A percentile compares a stretch with the other conserved stretches of the same genome.
phyloP scores from a whole-genome alignment of 345 rosid species.

The Melaleuca alternifolia region DNA sequence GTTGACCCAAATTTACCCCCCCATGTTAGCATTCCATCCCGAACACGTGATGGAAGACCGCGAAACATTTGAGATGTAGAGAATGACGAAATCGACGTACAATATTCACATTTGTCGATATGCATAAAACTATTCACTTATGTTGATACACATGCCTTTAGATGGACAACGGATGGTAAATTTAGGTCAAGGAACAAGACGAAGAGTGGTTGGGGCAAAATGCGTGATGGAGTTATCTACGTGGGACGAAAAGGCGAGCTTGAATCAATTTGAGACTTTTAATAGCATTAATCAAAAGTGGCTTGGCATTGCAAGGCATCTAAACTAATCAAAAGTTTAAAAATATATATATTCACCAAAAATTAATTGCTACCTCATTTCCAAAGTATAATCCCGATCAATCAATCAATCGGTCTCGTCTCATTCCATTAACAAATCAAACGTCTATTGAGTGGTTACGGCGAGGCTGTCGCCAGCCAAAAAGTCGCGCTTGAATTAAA shows the following conservation, averaged over 20 bases:
- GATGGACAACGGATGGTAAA: background rate
- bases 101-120: background rate
- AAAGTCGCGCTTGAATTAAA: background rate
- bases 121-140: background rate
- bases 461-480: background rate
- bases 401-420: too few relatives aligned
- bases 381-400: too few relatives aligned
- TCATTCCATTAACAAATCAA: too few relatives aligned
- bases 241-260: background rate
- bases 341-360: too few relatives aligned
- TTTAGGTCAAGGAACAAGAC: accelerated
- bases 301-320: too few relatives aligned
- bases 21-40: accelerated
- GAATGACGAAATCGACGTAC: accelerated
- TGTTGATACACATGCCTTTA: background rate
- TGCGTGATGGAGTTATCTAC: too few relatives aligned
- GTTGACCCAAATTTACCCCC: background rate
- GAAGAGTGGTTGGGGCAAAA: too few relatives aligned
- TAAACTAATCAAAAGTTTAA: too few relatives aligned
- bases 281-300: too few relatives aligned
- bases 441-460: background rate
- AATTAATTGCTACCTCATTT: too few relatives aligned
- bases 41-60: background rate
- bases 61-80: background rate
- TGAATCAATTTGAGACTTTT: background rate